Evolutionary conservation across 495 filamentous ascomycete genomes (phyloP).

Genomic region (Geopyxis carbonaria): DNA sequence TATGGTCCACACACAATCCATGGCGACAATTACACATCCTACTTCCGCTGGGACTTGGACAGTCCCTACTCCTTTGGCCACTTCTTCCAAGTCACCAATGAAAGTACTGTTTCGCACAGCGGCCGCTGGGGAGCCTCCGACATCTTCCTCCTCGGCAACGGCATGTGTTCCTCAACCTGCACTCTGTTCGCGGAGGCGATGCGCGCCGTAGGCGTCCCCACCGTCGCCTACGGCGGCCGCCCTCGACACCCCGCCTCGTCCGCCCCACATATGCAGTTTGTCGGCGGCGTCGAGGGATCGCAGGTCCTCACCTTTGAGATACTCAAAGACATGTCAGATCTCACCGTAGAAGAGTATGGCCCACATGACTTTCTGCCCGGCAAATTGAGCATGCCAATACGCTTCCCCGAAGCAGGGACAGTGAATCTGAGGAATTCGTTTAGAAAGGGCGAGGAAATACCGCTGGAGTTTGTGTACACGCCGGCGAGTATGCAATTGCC

Average conservation of each 20-base stretch:
- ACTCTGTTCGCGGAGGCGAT: slow-evolving; percentile 20
- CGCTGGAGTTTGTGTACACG: too few relatives aligned
- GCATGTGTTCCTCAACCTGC: slow-evolving; percentile 18
- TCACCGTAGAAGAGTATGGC: too few relatives aligned
- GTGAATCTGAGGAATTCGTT: too few relatives aligned
- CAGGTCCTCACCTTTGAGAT: slow-evolving; percentile 18
- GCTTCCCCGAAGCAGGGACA: too few relatives aligned
- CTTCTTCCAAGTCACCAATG: slow-evolving; percentile 12
- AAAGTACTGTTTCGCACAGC: slow-evolving; percentile 16
- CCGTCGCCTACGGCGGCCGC: slow-evolving; percentile 15
- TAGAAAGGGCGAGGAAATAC: too few relatives aligned
- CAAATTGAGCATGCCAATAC: too few relatives aligned
- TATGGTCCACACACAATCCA: slow-evolving; percentile 14
- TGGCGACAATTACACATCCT: slow-evolving; percentile 10
- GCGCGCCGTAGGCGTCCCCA: slow-evolving; percentile 7
- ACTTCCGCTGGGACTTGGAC: slow-evolving; percentile 8
- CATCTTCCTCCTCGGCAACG: too few relatives aligned
- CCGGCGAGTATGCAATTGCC: too few relatives aligned
- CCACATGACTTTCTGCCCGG: too few relatives aligned
- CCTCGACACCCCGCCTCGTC: slow-evolving; percentile 10
- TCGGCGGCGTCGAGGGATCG: slow-evolving; percentile 18
- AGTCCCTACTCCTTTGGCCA: slow-evolving; percentile 4
- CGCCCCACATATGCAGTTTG: slow-evolving; percentile 23
- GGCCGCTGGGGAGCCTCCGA: too few relatives aligned
- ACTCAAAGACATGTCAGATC: too few relatives aligned